Evolutionary conservation across 768 basidiomycete genomes (phyloP), one percentile per base, ranked within the genome.

Genomic region (Hypholoma fasciculare): DNA sequence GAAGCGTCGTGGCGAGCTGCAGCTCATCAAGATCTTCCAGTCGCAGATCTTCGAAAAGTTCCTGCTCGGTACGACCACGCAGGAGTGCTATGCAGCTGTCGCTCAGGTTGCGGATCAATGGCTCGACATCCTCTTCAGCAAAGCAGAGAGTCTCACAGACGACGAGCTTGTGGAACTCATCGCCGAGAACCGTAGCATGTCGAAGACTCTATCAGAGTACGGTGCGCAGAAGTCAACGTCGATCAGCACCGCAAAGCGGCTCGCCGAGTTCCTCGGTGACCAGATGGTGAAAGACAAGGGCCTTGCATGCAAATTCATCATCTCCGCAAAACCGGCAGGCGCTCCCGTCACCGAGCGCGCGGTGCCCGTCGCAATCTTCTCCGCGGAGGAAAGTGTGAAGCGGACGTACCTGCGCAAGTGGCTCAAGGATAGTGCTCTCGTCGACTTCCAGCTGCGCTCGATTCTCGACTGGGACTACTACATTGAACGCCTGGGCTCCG

Each of bases 271-370:
- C 76, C 75, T 99, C 56, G 97, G 97, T 34, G 88, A 95, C 69
- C 92, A 95, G 66, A 99, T 99, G 97, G 96, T 98, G 66, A 98
- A 98, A 73, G 97, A 98, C 77, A 99, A 98, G 70, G 97, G 97
- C 57, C 86, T 99, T 16, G 93, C 97, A 8, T 98, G 97, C 82
- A 95, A 94, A 69, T 99, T 99, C 74, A 94, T 99, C 78, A 98
- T 99, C 68, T 98, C 96, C 23, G 90, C 90, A 2, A 92, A 90
- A 67, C 97, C 97, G 2, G 76, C 82, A 14, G 96, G 96, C 1
- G 92, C 96, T 0, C 94, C 97, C 1, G 95, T 99, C 63, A 98
- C 97, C 4, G 97, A 98, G 60, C 87, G 97, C 49, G 97, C 96
- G 8, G 86, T 99, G 47, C 97, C 97, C 4, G 86, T 99, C 14